phyloP scores from a whole-genome alignment of 768 basidiomycete genomes.

The Sporobolomyces roseus region DNA sequence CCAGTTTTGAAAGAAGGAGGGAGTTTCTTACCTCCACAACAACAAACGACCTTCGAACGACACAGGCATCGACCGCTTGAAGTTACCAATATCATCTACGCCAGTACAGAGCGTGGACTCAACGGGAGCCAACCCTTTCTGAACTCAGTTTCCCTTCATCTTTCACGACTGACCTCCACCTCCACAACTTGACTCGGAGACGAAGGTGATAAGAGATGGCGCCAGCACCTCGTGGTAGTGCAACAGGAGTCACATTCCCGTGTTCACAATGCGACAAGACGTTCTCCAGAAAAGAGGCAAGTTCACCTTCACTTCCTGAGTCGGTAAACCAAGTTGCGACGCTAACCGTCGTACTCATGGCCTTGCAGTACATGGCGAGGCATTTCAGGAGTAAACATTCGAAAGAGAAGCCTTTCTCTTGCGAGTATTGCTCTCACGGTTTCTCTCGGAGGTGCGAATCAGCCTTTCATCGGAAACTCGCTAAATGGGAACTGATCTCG shows the following conservation, averaged over 20 bases:
- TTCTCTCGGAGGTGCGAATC: constrained; percentile 21
- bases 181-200: neutral
- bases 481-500: neutral
- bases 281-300: constrained; percentile 32
- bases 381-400: constrained; percentile 28
- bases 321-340: neutral
- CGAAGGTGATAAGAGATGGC: constrained; percentile 18
- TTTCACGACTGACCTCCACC: neutral
- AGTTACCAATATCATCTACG: too few relatives aligned
- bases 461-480: neutral
- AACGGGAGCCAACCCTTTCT: too few relatives aligned
- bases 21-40: too few relatives aligned
- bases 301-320: neutral
- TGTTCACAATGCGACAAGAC: constrained; percentile 29
- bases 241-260: constrained; percentile 1
- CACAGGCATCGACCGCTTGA: too few relatives aligned
- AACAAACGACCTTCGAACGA: too few relatives aligned
- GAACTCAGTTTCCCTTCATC: neutral
- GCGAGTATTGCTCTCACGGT: constrained; percentile 28
- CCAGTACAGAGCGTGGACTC: too few relatives aligned
- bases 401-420: constrained; percentile 30
- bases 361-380: constrained; percentile 22
- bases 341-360: too few relatives aligned
- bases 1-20: too few relatives aligned
- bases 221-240: constrained; percentile 4